Evolutionary conservation across 2,329 filamentous ascomycete species (phyloP), one percentile per base, ranked within the genome.

Genomic region (Colletotrichum sansevieriae): DNA sequence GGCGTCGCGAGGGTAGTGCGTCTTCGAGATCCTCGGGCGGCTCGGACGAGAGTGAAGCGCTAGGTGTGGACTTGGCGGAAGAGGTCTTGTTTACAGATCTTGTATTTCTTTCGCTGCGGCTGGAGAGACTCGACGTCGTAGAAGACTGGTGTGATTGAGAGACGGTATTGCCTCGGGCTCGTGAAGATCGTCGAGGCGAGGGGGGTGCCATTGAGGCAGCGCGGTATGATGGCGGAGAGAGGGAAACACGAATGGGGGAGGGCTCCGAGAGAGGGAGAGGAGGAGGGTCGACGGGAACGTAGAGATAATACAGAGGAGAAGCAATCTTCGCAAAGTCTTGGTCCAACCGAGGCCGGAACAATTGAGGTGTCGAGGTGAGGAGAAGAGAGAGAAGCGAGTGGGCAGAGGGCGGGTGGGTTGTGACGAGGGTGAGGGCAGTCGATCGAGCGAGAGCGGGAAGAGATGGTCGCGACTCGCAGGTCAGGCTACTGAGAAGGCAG

Each of bases 141-240:
- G 92, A 94, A 71, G 92, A 93, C 75, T 93, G 91, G 75, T 93
- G 90, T 75, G 91, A 89, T 81, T 89, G 88, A 76, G 90, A 87
- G 84, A 95, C 92, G 75, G 89, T 90, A 76, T 90, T 90, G 78
- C 87, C 89, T 82, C 93, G 92, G 84, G 94, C 94, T 87, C 95
- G 91, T 81, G 95, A 96, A 77, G 95, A 97, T 79, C 95, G 93
- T 83, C 95, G 92, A 79, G 92, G 93, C 78, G 92, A 88, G 74
- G 83, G 83, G 77, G 84, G 86, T 84, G 87, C 86, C 87, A 88
- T 88, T 84, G 83, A 83, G 70, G 70, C 65, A 71, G 58, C 55
- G 63, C 44, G 43, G 22, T n/a, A 11, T 37, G 35, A 71, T 44
- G 68, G 63, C 43, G 35, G 52, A 39, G 25, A 60, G 56, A 70